A percentile compares a stretch with the other conserved stretches of the same genome.
phyloP scores from a whole-genome alignment of 805 yeast genomes.

The Nadsonia fulvescens region DNA sequence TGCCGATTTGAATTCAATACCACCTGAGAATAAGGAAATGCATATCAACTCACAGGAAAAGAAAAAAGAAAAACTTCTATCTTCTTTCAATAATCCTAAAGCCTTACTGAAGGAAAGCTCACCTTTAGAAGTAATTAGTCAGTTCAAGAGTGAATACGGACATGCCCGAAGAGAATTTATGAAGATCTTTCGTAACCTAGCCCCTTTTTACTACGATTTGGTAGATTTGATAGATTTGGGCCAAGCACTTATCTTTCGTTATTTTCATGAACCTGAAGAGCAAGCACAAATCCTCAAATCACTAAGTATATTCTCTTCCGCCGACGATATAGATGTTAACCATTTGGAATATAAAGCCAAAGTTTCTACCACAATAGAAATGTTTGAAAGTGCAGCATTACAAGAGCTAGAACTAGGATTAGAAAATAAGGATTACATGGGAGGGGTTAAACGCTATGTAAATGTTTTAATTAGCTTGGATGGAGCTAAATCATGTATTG shows the following conservation, averaged over 20 bases:
- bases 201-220: slow-evolving; percentile 30
- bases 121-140: no score
- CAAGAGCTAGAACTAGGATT: slow-evolving; percentile 47
- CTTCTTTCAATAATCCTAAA: no score
- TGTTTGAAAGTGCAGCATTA: slow-evolving; percentile 54
- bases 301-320: slow-evolving; percentile 23
- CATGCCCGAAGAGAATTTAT: slow-evolving; percentile 9
- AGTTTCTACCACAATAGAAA: slow-evolving; percentile 38
- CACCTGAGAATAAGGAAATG: no score
- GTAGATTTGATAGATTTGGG: slow-evolving; percentile 21
- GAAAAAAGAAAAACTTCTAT: no score
- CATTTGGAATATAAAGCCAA: slow-evolving; percentile 21
- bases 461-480: slow-evolving; percentile 17
- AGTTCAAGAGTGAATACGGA: slow-evolving; percentile 7
- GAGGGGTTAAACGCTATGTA: slow-evolving; percentile 19
- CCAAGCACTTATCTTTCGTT: slow-evolving; percentile 28
- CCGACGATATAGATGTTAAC: slow-evolving; percentile 17
- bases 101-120: no score
- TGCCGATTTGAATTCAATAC: no score
- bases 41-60: no score
- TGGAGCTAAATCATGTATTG: slow-evolving; percentile 19
- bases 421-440: slow-evolving; percentile 27
- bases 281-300: slow-evolving; percentile 30
- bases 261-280: slow-evolving; percentile 30
- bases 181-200: slow-evolving; percentile 21